These are phyloP conservation scores for Globisporangium ultimum DNA, from an alignment of 352 stramenopile genomes.

Conservation along the genomic window DNA sequence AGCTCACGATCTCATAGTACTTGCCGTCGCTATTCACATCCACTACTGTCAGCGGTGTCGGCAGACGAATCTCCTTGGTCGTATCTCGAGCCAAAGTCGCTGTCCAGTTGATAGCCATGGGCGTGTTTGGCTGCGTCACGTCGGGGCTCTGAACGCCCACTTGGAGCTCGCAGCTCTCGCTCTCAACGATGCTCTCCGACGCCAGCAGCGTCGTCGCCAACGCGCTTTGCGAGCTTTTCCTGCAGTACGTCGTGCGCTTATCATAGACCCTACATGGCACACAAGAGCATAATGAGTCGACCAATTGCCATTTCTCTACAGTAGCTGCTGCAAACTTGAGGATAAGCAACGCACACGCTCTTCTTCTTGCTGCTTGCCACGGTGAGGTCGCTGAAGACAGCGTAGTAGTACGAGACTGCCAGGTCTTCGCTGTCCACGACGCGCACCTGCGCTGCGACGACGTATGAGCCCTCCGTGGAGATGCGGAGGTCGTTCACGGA, in stretches of 20 bases:
- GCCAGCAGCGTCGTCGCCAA: conserved; percentile 24
- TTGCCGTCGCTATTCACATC: conserved; percentile 20
- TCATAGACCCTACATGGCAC: conserved; percentile 24
- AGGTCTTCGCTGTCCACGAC: conserved; percentile 33
- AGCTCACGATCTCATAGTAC: conserved; percentile 46
- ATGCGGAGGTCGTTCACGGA: conserved; percentile 34
- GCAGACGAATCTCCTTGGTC: conserved; percentile 40
- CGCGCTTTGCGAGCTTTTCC: conserved; percentile 34
- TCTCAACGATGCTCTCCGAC: conserved; percentile 21
- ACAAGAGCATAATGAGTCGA: background rate
- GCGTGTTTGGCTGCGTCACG: conserved; percentile 23
- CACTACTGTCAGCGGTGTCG: conserved; percentile 30
- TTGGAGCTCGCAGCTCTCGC: conserved; percentile 45
- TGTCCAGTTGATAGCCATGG: conserved; percentile 28
- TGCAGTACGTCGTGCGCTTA: conserved; percentile 41
- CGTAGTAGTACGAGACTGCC: conserved; percentile 45
- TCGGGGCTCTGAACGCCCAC: conserved; percentile 23
- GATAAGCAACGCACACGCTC: conserved; percentile 8
- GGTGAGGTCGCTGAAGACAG: conserved; percentile 38
- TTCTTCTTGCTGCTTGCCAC: conserved; percentile 14
- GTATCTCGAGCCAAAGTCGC: conserved; percentile 30
- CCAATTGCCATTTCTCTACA: background rate
- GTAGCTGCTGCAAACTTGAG: too few species aligned
- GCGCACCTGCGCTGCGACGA: conserved; percentile 41
- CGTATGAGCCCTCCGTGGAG: conserved; percentile 29